A percentile compares a stretch with the other conserved stretches of the same genome.
Evolutionary conservation across 2,329 filamentous ascomycete species (phyloP).

Genomic region (Rhynchosporium graminicola): DNA sequence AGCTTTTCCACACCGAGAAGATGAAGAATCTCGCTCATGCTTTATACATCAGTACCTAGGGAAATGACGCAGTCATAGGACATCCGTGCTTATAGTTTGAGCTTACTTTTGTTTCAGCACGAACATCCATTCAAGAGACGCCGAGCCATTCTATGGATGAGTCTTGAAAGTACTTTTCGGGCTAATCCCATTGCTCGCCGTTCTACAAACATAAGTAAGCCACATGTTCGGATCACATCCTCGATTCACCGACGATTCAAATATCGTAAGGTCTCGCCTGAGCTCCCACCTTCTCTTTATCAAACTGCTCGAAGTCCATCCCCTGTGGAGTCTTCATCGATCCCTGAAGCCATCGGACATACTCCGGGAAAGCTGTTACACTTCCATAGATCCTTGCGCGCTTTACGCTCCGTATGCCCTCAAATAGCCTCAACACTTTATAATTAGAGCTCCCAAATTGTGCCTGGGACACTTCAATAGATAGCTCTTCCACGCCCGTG

Average conservation of each 20-base stretch:
- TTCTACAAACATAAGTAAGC: slow-evolving; percentile 26
- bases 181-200: slow-evolving; percentile 25
- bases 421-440: slow-evolving; percentile 46
- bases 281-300: slow-evolving; percentile 16
- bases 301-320: slow-evolving; percentile 22
- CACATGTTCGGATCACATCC: slow-evolving; percentile 11
- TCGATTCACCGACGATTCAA: slow-evolving; percentile 30
- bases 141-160: neutral
- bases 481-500: slow-evolving; percentile 47
- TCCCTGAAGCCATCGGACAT: slow-evolving; percentile 36
- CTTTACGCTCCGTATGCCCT: slow-evolving; percentile 48
- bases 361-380: slow-evolving; percentile 33
- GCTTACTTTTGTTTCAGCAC: neutral
- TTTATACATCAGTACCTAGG: neutral
- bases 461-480: slow-evolving; percentile 52
- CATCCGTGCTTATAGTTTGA: too few relatives aligned
- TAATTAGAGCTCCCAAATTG: slow-evolving; percentile 47
- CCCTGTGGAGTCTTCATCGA: slow-evolving; percentile 31
- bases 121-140: neutral
- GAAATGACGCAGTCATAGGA: too few relatives aligned
- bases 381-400: slow-evolving; percentile 44
- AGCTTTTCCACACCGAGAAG: neutral
- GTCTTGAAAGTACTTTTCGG: neutral
- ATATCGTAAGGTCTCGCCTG: slow-evolving; percentile 30
- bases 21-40: neutral